These are phyloP conservation scores for Nowakowskiella sp. DNA, from an alignment of 192 early-diverging fungal species.

Conservation along the genomic window DNA sequence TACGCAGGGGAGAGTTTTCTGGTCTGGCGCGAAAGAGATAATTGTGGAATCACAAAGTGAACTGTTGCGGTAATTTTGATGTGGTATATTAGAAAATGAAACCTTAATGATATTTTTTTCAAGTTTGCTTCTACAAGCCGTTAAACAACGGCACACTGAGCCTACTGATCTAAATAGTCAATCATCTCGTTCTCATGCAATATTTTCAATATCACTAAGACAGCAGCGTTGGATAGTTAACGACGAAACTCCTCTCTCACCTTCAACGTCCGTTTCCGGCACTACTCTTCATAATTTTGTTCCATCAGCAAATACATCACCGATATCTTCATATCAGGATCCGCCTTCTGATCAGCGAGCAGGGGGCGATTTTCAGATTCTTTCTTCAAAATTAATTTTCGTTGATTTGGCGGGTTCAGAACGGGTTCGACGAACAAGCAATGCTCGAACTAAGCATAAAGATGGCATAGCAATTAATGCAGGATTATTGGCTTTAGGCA, in stretches of 20 bases:
- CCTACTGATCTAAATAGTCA: slow-evolving; percentile 97
- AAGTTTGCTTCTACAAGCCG: slow-evolving; percentile 62
- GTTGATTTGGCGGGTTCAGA: slow-evolving; percentile 98
- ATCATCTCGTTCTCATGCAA: slow-evolving; percentile 95
- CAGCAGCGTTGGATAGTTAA: slow-evolving; percentile 51
- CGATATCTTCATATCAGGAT: neutral
- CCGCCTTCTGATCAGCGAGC: slow-evolving; percentile 7
- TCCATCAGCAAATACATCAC: neutral
- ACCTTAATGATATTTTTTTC: neutral
- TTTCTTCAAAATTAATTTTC: slow-evolving; percentile 93
- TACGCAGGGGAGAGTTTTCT: slow-evolving; percentile 78
- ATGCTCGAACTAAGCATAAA: slow-evolving; percentile 83
- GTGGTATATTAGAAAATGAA: neutral
- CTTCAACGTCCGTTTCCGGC: neutral
- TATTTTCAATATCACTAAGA: slow-evolving; percentile 81
- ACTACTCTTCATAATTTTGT: slow-evolving; percentile 8
- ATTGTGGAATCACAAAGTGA: slow-evolving; percentile 61
- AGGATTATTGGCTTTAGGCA: slow-evolving; percentile 90
- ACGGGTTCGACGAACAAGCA: slow-evolving; percentile 83
- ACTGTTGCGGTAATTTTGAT: slow-evolving; percentile 46
- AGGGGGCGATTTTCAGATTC: slow-evolving; percentile 46
- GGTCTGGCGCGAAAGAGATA: slow-evolving; percentile 78
- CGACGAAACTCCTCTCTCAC: neutral
- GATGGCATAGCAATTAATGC: slow-evolving; percentile 98
- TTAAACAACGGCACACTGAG: slow-evolving; percentile 77